Evolutionary conservation across 345 rosid species (phyloP).

Genomic region (Salix exigua): DNA sequence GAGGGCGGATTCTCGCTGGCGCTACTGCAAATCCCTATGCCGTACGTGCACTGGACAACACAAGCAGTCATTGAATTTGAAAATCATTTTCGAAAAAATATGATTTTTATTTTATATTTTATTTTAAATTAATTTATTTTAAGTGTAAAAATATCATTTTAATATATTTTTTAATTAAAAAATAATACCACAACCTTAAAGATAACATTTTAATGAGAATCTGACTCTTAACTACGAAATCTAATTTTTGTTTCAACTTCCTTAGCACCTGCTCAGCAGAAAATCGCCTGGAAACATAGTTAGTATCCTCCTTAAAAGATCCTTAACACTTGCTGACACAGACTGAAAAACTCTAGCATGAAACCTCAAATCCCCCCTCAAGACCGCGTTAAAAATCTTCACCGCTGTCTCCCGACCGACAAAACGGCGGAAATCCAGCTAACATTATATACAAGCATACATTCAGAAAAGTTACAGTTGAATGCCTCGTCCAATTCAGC

Average conservation of each 20-base stretch:
- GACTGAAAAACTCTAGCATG: conserved; percentile 44
- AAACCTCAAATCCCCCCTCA: conserved; percentile 71
- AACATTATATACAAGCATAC: conserved; percentile 49
- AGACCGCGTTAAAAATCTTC: conserved; percentile 60
- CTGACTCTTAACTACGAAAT: background rate
- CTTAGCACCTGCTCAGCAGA: conserved; percentile 79
- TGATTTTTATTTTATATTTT: no score
- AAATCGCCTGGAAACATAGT: conserved; percentile 64
- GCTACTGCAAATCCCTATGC: background rate
- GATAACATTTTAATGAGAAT: no score
- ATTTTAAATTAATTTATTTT: no score
- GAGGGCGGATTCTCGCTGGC: background rate
- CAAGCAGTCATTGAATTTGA: background rate
- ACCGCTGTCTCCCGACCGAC: conserved; percentile 65
- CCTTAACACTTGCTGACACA: conserved; percentile 54
- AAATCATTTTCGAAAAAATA: no score
- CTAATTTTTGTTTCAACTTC: conserved; percentile 23
- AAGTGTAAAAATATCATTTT: no score
- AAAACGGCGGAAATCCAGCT: conserved; percentile 72
- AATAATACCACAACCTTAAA: no score
- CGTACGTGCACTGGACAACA: background rate
- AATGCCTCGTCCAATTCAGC: background rate
- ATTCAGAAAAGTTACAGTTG: no score
- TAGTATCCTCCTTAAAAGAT: conserved; percentile 76
- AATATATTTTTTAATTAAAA: no score